Evolutionary conservation across 768 basidiomycete genomes (phyloP), one percentile per base, ranked within the genome.

Genomic region (Megacollybia marginata): DNA sequence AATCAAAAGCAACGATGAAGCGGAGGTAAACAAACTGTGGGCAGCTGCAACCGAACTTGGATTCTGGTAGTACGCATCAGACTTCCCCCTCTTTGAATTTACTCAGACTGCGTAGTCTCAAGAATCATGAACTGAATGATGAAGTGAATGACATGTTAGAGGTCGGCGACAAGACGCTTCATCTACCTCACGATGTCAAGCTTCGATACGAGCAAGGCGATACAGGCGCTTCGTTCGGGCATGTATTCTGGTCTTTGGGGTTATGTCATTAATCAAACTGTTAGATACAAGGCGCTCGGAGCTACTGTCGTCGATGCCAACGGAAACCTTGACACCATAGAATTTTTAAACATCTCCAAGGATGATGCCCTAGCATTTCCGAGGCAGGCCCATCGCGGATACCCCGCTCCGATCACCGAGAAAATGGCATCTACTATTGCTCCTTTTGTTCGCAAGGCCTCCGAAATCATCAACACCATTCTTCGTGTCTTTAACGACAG

Each of bases 61-160:
- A 2, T 84, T 85, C 60, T 85, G 81, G 79, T 83, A 82, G 78
- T 80, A 58, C 60, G 79, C 75, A 48, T 7, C 20, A 42, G 31
- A 33, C 19, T 48, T 33, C 8, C 19, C 12, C 36, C n/a, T 15
- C 23, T 16, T 40, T 40, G 38, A 9, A 36, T 31, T 20, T 20
- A 38, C 8, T 13, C 10, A 13, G 44, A 9, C 23, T 28, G n/a
- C 44, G 13, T 32, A 69, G 69, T 52, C 51, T 72, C 31, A 64
- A 64, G 53, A 69, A 71, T 52, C 67, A 71, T 49, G 69, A 66
- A n/a, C 60, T 63, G 9, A 67, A 72, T 18, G 42, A 57, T 11
- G 62, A 67, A 46, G 64, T 62, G 40, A 53, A 65, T 44, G 57
- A 52, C 2, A 68, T 72, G 64, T 71, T 71, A 46, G 67, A 63